These are phyloP conservation scores for Prunus mume DNA, from an alignment of 306 rosid species.

Conservation along the genomic window DNA sequence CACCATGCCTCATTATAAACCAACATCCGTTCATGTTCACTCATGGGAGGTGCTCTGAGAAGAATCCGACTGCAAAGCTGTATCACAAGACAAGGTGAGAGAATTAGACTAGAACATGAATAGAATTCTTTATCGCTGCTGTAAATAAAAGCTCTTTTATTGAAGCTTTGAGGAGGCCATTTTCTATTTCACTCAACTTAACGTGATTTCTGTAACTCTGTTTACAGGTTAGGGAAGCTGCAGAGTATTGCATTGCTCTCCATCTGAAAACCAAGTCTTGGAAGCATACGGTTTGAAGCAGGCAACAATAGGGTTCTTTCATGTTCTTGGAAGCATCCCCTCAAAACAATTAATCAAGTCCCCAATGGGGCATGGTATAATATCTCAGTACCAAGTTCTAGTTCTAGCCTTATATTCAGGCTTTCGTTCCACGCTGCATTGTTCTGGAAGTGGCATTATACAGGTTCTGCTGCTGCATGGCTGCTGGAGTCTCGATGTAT, in stretches of 20 bases:
- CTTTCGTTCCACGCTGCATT: background rate
- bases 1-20: background rate
- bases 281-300: background rate
- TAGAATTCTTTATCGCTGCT: too few relatives aligned
- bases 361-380: background rate
- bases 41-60: background rate
- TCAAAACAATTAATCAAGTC: background rate
- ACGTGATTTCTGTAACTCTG: constrained; percentile 14
- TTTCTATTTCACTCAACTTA: constrained; percentile 1
- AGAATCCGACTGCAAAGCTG: constrained; percentile 3
- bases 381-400: background rate
- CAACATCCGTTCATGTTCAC: background rate
- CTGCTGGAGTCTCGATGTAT: background rate
- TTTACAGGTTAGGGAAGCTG: constrained; percentile 37
- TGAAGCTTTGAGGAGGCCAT: background rate
- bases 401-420: background rate
- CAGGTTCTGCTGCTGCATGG: background rate
- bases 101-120: constrained; percentile 4
- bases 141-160: constrained; percentile 3
- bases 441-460: background rate
- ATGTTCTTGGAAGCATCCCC: background rate
- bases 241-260: background rate
- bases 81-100: constrained; percentile 41
- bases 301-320: background rate
- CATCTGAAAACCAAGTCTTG: background rate